Conservation (phyloP, 1,284 basidiomycete species). For the Moesziomyces sp. region DNA sequence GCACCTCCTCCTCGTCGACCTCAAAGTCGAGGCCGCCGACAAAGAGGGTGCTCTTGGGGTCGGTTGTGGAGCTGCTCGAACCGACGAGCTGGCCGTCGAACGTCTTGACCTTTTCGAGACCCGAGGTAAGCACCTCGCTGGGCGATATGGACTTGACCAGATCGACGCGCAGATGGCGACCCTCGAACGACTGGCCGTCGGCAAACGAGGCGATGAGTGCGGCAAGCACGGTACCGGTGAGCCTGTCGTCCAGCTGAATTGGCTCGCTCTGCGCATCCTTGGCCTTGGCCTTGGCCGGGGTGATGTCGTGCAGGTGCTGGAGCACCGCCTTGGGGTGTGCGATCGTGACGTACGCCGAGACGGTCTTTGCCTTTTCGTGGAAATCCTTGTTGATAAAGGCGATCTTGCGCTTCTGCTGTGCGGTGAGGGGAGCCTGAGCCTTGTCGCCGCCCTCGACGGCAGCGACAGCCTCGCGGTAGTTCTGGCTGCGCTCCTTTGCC, state of each 20-base stretch:
- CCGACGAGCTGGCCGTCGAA: conserved; percentile 49
- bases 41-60: conserved; percentile 80
- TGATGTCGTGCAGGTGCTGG: conserved; percentile 26
- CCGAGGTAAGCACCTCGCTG: conserved; percentile 52
- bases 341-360: conserved; percentile 65
- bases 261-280: conserved; percentile 14
- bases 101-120: conserved; percentile 57
- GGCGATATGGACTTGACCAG: conserved; percentile 55
- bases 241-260: conserved; percentile 32
- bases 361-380: conserved; percentile 59
- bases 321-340: conserved; percentile 48
- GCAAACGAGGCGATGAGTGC: conserved; percentile 74
- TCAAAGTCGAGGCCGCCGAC: conserved; percentile 94
- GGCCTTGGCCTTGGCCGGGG: conserved; percentile 31
- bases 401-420: conserved; percentile 90
- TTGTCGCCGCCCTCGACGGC: conserved; percentile 59
- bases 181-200: conserved; percentile 81
- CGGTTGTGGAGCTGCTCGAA: conserved; percentile 34
- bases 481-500: conserved; percentile 71
- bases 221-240: conserved; percentile 74
- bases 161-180: conserved; percentile 69
- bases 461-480: conserved; percentile 74
- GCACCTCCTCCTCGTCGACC: conserved; percentile 87
- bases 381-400: conserved; percentile 89
- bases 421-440: conserved; percentile 74